phyloP scores from a whole-genome alignment of 2,329 filamentous ascomycete genomes.

The Aspergillus transmontanensis region DNA sequence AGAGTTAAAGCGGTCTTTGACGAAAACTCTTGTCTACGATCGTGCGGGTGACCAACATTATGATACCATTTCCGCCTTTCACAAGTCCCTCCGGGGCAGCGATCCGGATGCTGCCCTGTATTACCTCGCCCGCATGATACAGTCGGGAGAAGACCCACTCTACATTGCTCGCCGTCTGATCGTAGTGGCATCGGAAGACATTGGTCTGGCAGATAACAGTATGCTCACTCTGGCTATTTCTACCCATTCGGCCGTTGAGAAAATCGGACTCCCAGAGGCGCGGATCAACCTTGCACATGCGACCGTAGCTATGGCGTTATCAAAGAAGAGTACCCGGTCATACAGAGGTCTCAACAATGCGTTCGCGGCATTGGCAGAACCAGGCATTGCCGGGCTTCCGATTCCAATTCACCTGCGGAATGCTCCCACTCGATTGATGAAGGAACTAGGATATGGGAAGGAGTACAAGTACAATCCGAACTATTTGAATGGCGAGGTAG shows the following conservation, averaged over 20 bases:
- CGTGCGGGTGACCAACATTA: constrained; percentile 95
- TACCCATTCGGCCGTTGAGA: constrained; percentile 83
- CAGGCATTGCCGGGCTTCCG: constrained; percentile 77
- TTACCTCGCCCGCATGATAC: constrained; percentile 93
- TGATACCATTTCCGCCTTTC: constrained; percentile 94
- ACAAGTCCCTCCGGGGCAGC: constrained; percentile 89
- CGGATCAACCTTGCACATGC: constrained; percentile 89
- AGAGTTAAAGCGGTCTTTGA: constrained; percentile 78
- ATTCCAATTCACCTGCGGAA: constrained; percentile 89
- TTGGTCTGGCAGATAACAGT: constrained; percentile 84
- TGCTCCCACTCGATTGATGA: constrained; percentile 89
- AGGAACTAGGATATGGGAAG: constrained; percentile 84
- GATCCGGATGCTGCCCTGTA: constrained; percentile 88
- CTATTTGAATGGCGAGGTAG: constrained; percentile 77
- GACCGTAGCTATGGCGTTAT: constrained; percentile 75
- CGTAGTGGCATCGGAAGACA: constrained; percentile 91
- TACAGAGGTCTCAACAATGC: constrained; percentile 84
- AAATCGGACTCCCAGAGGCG: constrained; percentile 93
- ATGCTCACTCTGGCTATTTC: constrained; percentile 83
- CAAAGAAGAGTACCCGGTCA: constrained; percentile 82
- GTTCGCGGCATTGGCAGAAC: constrained; percentile 76
- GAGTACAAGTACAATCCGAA: constrained; percentile 98
- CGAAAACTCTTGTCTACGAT: constrained; percentile 93
- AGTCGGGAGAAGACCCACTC: constrained; percentile 89
- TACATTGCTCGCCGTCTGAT: constrained; percentile 92